Conservation (phyloP, 345 rosid genomes). For the Populus nigra region DNA sequence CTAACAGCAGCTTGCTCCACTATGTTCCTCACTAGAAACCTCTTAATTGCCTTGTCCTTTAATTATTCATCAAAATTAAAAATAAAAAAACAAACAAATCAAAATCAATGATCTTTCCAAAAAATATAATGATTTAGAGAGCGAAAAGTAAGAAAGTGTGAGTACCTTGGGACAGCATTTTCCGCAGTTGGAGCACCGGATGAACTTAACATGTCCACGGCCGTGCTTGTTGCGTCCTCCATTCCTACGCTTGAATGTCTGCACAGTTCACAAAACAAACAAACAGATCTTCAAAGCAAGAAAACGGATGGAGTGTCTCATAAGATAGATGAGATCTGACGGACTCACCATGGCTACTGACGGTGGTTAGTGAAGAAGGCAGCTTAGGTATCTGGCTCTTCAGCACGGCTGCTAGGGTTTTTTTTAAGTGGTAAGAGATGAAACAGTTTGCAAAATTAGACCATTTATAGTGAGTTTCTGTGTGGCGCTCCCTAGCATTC, state of each 20-base stretch:
- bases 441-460: background rate
- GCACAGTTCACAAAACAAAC: background rate
- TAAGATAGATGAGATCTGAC: background rate
- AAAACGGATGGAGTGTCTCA: no score
- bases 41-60: slow-evolving; percentile 83
- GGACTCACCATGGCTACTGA: slow-evolving; percentile 5
- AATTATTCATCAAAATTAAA: background rate
- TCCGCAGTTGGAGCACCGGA: slow-evolving; percentile 95
- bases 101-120: background rate
- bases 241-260: slow-evolving; percentile 95
- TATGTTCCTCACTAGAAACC: slow-evolving; percentile 87
- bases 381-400: background rate
- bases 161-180: slow-evolving; percentile 85
- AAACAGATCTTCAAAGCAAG: background rate
- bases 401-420: slow-evolving; percentile 10
- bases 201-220: slow-evolving; percentile 83
- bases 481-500: no score
- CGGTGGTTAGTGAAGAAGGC: background rate
- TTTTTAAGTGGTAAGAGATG: background rate
- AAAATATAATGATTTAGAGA: background rate
- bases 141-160: background rate
- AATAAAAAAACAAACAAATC: background rate
- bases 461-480: background rate
- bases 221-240: slow-evolving; percentile 96
- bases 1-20: slow-evolving; percentile 91